Evolutionary conservation across 1,284 basidiomycete species (phyloP).

Genomic region (Pascua guehoae): DNA sequence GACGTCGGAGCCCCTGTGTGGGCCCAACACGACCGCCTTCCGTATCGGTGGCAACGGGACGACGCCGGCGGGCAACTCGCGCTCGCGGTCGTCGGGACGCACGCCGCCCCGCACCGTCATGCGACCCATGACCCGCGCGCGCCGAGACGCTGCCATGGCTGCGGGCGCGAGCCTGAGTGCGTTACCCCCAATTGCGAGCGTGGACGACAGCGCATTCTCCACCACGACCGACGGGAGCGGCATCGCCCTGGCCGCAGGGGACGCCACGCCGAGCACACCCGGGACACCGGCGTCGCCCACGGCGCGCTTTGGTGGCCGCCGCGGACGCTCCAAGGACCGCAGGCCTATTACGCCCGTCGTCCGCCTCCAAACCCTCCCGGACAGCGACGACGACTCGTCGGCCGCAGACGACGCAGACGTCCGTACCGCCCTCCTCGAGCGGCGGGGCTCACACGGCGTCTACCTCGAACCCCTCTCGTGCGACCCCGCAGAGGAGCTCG

Average conservation of each 20-base stretch:
- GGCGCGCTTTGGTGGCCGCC: not conserved
- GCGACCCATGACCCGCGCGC: slow-evolving; percentile 14
- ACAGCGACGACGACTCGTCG: slow-evolving; percentile 9
- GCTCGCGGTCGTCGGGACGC: slow-evolving; percentile 32
- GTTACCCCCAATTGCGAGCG: slow-evolving; percentile 4
- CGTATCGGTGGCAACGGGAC: not conserved
- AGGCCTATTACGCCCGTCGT: slow-evolving; percentile 15
- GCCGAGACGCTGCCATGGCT: slow-evolving; percentile 11
- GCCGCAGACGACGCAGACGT: not conserved
- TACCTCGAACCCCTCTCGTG: slow-evolving; percentile 11
- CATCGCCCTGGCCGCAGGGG: not conserved
- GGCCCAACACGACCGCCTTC: not conserved
- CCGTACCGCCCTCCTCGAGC: not conserved
- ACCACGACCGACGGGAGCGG: slow-evolving; percentile 3
- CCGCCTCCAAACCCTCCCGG: not conserved
- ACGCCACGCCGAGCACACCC: not conserved
- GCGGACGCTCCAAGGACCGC: slow-evolving; percentile 11
- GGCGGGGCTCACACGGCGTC: not conserved
- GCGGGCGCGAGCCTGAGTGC: slow-evolving; percentile 12
- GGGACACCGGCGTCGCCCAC: not conserved
- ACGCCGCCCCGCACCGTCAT: slow-evolving; percentile 33
- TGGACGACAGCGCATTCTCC: slow-evolving; percentile 8
- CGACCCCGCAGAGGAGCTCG: slow-evolving; percentile 47
- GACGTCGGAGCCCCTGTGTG: not conserved
- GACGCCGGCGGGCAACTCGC: slow-evolving; percentile 23